phyloP scores from a whole-genome alignment of 2,329 filamentous ascomycete genomes.

The Aureobasidium uvarum region DNA sequence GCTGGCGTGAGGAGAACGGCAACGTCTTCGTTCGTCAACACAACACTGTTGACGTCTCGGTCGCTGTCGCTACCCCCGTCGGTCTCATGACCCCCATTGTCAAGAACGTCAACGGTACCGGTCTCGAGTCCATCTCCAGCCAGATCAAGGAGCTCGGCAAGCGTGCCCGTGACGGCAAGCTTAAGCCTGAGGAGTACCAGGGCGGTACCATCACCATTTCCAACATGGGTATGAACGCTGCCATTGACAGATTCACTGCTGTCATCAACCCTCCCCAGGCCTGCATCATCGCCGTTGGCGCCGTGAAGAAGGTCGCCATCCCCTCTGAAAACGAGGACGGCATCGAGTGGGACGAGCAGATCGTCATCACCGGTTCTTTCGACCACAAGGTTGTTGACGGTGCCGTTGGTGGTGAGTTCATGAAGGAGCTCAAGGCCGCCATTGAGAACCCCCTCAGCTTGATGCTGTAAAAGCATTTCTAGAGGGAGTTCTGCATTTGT shows the following conservation, averaged over 20 bases:
- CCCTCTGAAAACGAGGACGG: conserved; percentile 83
- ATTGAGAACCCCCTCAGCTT: conserved; percentile 96
- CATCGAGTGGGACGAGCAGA: conserved; percentile 95
- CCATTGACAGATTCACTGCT: conserved; percentile 94
- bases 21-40: conserved; percentile 82
- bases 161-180: conserved; percentile 93
- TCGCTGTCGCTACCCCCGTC: conserved; percentile 87
- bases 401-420: conserved; percentile 93
- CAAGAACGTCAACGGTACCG: conserved; percentile 79
- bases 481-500: conserved; percentile 23
- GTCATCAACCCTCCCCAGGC: conserved; percentile 99
- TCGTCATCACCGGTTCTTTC: conserved; percentile 90
- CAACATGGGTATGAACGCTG: conserved; percentile 99
- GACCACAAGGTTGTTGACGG: conserved; percentile 99
- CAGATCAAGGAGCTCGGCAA: conserved; percentile 96
- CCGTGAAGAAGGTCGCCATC: conserved; percentile 90
- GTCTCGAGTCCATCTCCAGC: conserved; percentile 81
- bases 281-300: conserved; percentile 90
- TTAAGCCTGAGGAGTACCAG: conserved; percentile 99
- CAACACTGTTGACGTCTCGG: conserved; percentile 89
- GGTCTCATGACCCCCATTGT: conserved; percentile 98
- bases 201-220: conserved; percentile 98
- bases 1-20: conserved; percentile 79
- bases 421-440: conserved; percentile 94
- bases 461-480: conserved; percentile 62